Conservation (phyloP, 202 grass and related monocot genomes). For the Panicum hallii region DNA sequence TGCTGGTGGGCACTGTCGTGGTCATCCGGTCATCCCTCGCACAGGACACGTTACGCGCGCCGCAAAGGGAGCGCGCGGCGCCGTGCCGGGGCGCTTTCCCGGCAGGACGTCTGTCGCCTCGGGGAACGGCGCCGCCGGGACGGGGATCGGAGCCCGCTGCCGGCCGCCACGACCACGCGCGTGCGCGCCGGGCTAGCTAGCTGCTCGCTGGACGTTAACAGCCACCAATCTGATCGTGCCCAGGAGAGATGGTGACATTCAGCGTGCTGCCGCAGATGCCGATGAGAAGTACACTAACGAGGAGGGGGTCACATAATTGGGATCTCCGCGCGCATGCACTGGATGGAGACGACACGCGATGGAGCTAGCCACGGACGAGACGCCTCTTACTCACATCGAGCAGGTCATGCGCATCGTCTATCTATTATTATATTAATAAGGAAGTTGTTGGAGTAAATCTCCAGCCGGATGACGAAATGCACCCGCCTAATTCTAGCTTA, state of each 20-base stretch:
- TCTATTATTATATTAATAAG: too few relatives aligned
- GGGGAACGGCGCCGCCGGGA: not conserved
- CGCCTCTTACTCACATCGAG: not conserved
- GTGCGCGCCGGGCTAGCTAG: not conserved
- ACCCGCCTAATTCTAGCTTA: too few relatives aligned
- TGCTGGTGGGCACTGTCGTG: not conserved
- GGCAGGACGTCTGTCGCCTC: not conserved
- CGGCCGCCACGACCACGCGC: not conserved
- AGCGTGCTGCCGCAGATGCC: not conserved
- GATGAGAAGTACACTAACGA: not conserved
- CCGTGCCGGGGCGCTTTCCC: not conserved
- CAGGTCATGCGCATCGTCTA: not conserved
- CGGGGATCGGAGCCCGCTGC: not conserved
- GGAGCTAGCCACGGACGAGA: constrained; percentile 8
- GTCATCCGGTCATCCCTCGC: not conserved
- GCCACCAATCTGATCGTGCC: not conserved
- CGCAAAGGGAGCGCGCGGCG: constrained; percentile 1
- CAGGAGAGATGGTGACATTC: not conserved
- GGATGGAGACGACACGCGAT: not conserved
- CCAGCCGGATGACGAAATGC: too few relatives aligned
- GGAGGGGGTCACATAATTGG: not conserved
- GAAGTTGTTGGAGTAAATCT: too few relatives aligned
- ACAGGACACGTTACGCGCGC: not conserved
- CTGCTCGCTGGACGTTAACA: not conserved
- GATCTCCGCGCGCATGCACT: not conserved